Percentiles rank a stretch among this genome's conserved stretches.
These are phyloP conservation scores for Curvularia hawaiiensis DNA, from an alignment of 2,329 filamentous ascomycete genomes.

Conservation along the genomic window DNA sequence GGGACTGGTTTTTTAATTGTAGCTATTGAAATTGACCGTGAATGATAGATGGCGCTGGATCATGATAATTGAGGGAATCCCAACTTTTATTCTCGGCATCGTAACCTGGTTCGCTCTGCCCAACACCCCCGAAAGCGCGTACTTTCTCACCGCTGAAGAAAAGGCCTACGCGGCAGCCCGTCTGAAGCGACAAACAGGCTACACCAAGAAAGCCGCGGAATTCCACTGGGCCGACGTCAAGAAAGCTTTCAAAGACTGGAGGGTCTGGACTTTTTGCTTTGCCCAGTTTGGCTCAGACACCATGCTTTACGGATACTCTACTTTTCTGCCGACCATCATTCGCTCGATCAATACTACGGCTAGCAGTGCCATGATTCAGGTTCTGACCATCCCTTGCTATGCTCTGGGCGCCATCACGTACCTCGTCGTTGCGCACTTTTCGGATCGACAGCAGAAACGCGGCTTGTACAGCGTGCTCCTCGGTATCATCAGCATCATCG, in stretches of 20 bases:
- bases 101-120: slow-evolving; percentile 64
- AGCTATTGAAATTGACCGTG: no score
- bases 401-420: slow-evolving; percentile 73
- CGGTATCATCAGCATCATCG: slow-evolving; percentile 66
- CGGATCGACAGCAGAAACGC: slow-evolving; percentile 69
- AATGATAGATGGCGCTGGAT: slow-evolving; percentile 68
- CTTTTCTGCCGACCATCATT: slow-evolving; percentile 81
- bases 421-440: slow-evolving; percentile 67
- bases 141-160: slow-evolving; percentile 65
- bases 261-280: slow-evolving; percentile 71
- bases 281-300: slow-evolving; percentile 76
- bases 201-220: slow-evolving; percentile 55
- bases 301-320: slow-evolving; percentile 79
- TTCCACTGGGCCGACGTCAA: slow-evolving; percentile 68
- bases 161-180: slow-evolving; percentile 61
- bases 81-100: slow-evolving; percentile 60
- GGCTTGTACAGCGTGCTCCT: slow-evolving; percentile 69
- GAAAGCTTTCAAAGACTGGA: slow-evolving; percentile 74
- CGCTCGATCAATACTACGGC: slow-evolving; percentile 66
- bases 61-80: slow-evolving; percentile 66
- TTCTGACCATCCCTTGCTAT: slow-evolving; percentile 80
- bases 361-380: slow-evolving; percentile 69
- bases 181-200: slow-evolving; percentile 56
- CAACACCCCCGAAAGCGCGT: slow-evolving; percentile 68
- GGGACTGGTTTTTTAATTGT: no score